Evolutionary conservation across 371 early-diverging fungal genomes (phyloP).

Genomic region (Dipsacomyces acuminosporus): DNA sequence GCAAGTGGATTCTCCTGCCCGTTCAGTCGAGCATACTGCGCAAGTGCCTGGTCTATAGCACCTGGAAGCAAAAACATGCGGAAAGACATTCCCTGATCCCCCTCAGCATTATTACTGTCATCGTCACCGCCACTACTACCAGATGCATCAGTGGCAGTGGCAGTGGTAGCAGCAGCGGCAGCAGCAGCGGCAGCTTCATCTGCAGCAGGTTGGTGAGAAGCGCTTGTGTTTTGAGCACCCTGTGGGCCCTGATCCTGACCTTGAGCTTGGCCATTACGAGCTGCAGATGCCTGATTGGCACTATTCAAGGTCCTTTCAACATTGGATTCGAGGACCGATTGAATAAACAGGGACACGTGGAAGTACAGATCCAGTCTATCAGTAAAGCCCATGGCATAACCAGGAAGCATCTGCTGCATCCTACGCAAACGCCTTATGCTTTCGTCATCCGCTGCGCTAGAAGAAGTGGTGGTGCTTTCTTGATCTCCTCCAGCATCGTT

Average conservation of each 20-base stretch:
- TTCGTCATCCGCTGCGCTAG: no score
- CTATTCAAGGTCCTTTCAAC: not conserved
- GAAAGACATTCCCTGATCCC: constrained; percentile 9
- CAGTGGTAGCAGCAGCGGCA: no score
- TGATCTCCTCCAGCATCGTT: not conserved
- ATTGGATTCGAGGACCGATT: constrained; percentile 12
- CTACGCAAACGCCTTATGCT: no score
- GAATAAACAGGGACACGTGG: constrained; percentile 25
- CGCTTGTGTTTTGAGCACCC: no score
- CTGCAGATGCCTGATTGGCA: not conserved
- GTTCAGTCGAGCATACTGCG: constrained; percentile 7
- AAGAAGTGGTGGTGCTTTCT: no score
- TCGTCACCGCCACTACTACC: not conserved
- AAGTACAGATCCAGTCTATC: constrained; percentile 11
- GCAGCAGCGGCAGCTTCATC: no score
- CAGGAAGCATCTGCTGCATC: not conserved
- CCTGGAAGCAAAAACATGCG: constrained; percentile 39
- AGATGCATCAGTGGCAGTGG: not conserved
- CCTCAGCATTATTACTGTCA: not conserved
- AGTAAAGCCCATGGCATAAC: constrained; percentile 9
- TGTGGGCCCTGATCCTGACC: no score
- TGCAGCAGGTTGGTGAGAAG: no score
- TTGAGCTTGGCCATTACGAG: no score
- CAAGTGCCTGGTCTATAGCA: constrained; percentile 33
- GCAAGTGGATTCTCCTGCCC: not conserved